A percentile compares a stretch with the other conserved stretches of the same genome.
Conservation (phyloP, 2,329 filamentous ascomycete species). For the Fusarium protoensiforme region DNA sequence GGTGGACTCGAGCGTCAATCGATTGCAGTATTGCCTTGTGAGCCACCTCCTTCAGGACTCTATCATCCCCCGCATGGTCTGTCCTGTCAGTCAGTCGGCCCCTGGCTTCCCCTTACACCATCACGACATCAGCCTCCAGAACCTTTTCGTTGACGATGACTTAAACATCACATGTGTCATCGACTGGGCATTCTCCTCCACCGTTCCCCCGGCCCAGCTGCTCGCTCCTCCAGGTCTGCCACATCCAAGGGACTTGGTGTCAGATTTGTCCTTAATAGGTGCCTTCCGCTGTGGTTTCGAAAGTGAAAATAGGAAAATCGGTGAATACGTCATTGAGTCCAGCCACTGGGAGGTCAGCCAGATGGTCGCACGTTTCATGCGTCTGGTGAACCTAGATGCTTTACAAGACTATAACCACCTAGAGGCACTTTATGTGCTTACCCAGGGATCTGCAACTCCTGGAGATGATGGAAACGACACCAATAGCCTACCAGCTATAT, state of each 20-base stretch:
- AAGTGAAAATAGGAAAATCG: slow-evolving; percentile 10
- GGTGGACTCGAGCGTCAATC: slow-evolving; percentile 21
- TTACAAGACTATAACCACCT: slow-evolving; percentile 28
- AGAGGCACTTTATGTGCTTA: slow-evolving; percentile 19
- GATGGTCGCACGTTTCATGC: slow-evolving; percentile 28
- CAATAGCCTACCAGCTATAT: slow-evolving; percentile 14
- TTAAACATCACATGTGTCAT: slow-evolving; percentile 46
- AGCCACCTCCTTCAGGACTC: slow-evolving; percentile 20
- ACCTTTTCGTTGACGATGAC: slow-evolving; percentile 44
- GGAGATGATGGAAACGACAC: background rate
- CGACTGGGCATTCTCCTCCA: slow-evolving; percentile 44
- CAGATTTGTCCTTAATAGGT: slow-evolving; percentile 16
- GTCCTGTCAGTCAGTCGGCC: slow-evolving; percentile 8
- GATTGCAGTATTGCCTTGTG: slow-evolving; percentile 26
- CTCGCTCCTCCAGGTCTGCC: slow-evolving; percentile 22
- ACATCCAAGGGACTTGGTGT: slow-evolving; percentile 16
- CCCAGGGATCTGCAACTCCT: slow-evolving; percentile 4
- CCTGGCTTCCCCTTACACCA: slow-evolving; percentile 36
- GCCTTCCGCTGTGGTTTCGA: slow-evolving; percentile 28
- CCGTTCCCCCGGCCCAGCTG: slow-evolving; percentile 32
- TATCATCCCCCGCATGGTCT: slow-evolving; percentile 21
- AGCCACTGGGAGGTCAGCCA: slow-evolving; percentile 17
- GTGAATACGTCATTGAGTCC: slow-evolving; percentile 9
- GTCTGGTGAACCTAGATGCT: slow-evolving; percentile 22
- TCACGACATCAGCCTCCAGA: slow-evolving; percentile 40